Base-by-base conservation (phyloP, 371 early-diverging fungal species). In the Coemansia linderi region DNA sequence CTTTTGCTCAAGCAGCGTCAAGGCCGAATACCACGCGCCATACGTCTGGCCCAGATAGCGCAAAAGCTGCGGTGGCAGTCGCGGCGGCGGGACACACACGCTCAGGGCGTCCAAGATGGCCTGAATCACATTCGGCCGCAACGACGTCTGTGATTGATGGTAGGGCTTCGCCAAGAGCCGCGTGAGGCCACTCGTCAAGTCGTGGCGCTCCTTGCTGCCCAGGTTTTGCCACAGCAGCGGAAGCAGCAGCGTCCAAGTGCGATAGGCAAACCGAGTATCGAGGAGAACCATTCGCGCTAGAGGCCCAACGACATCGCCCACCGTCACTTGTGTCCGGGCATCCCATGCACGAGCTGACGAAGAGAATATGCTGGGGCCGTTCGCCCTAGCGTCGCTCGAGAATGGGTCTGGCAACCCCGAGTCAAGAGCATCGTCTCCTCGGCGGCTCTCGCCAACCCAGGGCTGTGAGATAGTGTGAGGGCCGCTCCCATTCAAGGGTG, bases 91-190 rank as follows among this genome's bases (percentile, higher is more conserved):
- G 0, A 80, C 64, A 48, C 93, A 95, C 27, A 84, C 82, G n/a
- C 88, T 87, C 41, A 96, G 86, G 43, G 93, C 93, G 0, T 95
- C 92, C 17, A 98, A 75, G 0, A 99, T 74, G 0, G 94, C 90
- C 73, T 95, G 95, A 13, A 98, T 88, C 1, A 98, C 96, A 76
- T 98, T 98, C 13, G 98, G 97, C 9, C 95, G 85, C 22, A 82
- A 65, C 15, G 88, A 87, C 9, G 86, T 81, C 80, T 97, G 97
- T 68, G 87, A 87, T 57, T 81, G 78, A 73, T 98, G 98, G 69
- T 93, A 98, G 24, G 95, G 95, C 71, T 93, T 94, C 4, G 96
- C 90, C 15, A 99, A 84, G 24, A 98, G 80, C 0, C 89, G 82
- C 33, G 94, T 90, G 17, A 96, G 71, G 2, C 89, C 86, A 68